Percentiles rank a stretch among this genome's conserved stretches.
Evolutionary conservation across 495 filamentous ascomycete genomes (phyloP).

Genomic region (Astrothelium macrocarpum): DNA sequence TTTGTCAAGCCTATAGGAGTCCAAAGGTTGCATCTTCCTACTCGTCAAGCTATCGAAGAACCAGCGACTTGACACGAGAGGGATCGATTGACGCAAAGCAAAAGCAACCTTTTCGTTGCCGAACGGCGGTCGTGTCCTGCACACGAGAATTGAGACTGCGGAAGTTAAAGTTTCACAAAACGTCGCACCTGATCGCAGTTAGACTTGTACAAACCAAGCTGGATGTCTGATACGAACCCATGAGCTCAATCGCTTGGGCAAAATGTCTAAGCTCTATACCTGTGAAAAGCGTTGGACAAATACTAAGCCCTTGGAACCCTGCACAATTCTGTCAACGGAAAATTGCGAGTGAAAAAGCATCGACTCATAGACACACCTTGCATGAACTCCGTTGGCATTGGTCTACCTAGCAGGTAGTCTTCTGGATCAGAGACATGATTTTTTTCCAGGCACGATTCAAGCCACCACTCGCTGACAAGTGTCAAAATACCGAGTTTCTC

Average conservation of each 20-base stretch:
- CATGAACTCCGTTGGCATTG: conserved; percentile 61
- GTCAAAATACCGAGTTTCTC: conserved; percentile 26
- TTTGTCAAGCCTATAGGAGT: conserved; percentile 13
- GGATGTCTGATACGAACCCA: conserved; percentile 42
- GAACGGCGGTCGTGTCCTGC: conserved; percentile 46
- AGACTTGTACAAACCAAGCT: conserved; percentile 8
- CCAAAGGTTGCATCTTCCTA: conserved; percentile 44
- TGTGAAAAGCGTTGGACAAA: conserved; percentile 74
- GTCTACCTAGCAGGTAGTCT: conserved; percentile 61
- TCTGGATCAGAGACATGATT: conserved; percentile 61
- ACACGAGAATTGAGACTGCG: conserved; percentile 59
- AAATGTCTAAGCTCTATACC: conserved; percentile 80
- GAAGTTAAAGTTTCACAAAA: conserved; percentile 67
- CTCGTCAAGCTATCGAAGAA: conserved; percentile 66
- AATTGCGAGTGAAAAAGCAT: background rate
- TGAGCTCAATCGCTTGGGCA: conserved; percentile 59
- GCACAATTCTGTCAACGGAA: background rate
- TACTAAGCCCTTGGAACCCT: conserved; percentile 55
- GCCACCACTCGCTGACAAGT: conserved; percentile 82
- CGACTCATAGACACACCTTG: conserved; percentile 36
- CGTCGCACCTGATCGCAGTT: conserved; percentile 41
- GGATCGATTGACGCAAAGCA: conserved; percentile 61
- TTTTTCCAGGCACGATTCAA: conserved; percentile 75
- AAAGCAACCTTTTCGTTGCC: conserved; percentile 66
- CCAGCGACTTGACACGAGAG: conserved; percentile 71